Conservation (phyloP, 768 basidiomycete species). For the Naganishia randhawae region DNA sequence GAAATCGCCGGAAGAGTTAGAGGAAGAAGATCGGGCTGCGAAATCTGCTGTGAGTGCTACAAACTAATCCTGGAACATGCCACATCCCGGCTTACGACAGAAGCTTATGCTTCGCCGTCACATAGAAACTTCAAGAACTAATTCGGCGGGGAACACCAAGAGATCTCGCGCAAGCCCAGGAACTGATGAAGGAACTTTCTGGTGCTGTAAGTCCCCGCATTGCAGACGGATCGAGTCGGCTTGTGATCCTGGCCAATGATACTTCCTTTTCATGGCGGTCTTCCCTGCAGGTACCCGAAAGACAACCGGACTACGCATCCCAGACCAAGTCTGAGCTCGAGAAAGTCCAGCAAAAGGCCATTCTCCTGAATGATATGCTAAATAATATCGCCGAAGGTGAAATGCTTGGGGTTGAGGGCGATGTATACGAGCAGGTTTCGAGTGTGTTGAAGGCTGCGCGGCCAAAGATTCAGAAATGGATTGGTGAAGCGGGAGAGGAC, state of each 20-base stretch:
- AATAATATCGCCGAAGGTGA: slow-evolving; percentile 86
- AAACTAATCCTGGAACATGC: neutral
- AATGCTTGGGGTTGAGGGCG: slow-evolving; percentile 70
- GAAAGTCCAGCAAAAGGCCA: slow-evolving; percentile 90
- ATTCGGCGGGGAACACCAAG: slow-evolving; percentile 92
- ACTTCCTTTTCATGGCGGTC: neutral
- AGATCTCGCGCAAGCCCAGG: slow-evolving; percentile 90
- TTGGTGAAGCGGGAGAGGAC: slow-evolving; percentile 83
- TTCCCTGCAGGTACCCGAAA: slow-evolving; percentile 66
- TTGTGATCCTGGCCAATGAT: neutral
- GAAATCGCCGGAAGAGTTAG: slow-evolving; percentile 92
- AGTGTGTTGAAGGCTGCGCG: slow-evolving; percentile 72
- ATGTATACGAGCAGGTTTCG: slow-evolving; percentile 96
- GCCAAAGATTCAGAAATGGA: slow-evolving; percentile 97
- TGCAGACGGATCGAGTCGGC: neutral
- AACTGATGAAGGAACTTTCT: slow-evolving; percentile 91
- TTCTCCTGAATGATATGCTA: slow-evolving; percentile 93
- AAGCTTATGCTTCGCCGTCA: neutral
- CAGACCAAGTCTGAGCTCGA: slow-evolving; percentile 86
- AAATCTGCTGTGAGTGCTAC: slow-evolving; percentile 65
- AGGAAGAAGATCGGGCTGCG: slow-evolving; percentile 88
- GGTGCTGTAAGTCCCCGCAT: slow-evolving; percentile 60
- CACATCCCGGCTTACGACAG: neutral
- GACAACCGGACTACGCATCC: slow-evolving; percentile 86
- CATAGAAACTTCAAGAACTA: slow-evolving; percentile 87